Evolutionary conservation across 2,329 filamentous ascomycete species (phyloP).

Genomic region (Sporothrix inflata): DNA sequence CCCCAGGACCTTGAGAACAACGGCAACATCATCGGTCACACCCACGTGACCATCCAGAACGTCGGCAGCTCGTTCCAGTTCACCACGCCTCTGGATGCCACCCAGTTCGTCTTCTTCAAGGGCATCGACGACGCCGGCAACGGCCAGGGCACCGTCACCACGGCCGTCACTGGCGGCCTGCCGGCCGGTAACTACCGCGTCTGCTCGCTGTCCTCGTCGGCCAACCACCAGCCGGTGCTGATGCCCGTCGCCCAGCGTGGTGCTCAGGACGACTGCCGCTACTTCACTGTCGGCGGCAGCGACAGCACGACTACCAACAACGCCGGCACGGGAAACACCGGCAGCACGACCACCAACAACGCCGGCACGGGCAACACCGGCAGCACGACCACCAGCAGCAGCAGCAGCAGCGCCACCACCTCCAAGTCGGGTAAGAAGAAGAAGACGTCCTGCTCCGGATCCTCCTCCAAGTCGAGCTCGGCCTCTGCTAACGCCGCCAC

Average conservation of each 20-base stretch:
- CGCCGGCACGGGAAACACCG: slow-evolving; percentile 29
- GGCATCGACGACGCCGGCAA: slow-evolving; percentile 66
- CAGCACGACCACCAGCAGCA: slow-evolving; percentile 23
- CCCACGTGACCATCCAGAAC: slow-evolving; percentile 63
- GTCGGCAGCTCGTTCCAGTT: slow-evolving; percentile 57
- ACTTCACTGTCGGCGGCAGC: slow-evolving; percentile 55
- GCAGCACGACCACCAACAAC: slow-evolving; percentile 34
- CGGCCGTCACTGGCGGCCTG: slow-evolving; percentile 60
- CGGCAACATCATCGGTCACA: slow-evolving; percentile 63
- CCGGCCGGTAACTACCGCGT: slow-evolving; percentile 66
- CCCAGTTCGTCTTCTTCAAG: slow-evolving; percentile 66
- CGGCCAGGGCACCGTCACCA: slow-evolving; percentile 56
- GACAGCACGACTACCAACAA: slow-evolving; percentile 33
- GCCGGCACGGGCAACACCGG: slow-evolving; percentile 32
- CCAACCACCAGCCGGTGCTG: slow-evolving; percentile 68
- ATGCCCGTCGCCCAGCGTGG: slow-evolving; percentile 71
- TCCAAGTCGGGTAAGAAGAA: slow-evolving; percentile 18
- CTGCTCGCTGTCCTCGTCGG: slow-evolving; percentile 65
- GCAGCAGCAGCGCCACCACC: not conserved
- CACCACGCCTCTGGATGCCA: slow-evolving; percentile 55
- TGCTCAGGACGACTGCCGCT: slow-evolving; percentile 66
- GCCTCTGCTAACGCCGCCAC: slow-evolving; percentile 29
- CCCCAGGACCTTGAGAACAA: slow-evolving; percentile 57
- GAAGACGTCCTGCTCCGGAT: slow-evolving; percentile 1
- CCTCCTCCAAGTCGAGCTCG: not conserved